A percentile compares a stretch with the other conserved stretches of the same genome.
Evolutionary conservation across 768 basidiomycete species (phyloP).

Genomic region (Cubamyces sp.): DNA sequence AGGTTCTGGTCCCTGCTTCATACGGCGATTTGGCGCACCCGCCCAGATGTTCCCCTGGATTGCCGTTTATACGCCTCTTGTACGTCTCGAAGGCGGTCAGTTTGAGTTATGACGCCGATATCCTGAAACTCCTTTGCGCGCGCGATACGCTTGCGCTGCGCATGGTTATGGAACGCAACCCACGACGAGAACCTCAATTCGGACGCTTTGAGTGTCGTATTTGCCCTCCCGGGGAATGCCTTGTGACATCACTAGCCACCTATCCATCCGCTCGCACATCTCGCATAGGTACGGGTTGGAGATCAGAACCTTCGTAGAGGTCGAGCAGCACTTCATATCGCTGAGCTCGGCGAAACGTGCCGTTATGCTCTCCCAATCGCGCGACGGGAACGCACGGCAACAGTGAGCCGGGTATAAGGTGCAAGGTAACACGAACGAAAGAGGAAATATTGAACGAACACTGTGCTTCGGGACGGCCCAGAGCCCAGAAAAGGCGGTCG

Average conservation of each 20-base stretch:
- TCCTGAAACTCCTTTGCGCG: conserved; percentile 16
- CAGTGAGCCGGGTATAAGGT: conserved; percentile 4
- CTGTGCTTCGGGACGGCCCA: conserved; percentile 1
- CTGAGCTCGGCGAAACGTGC: conserved; percentile 24
- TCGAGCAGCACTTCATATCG: conserved; percentile 23
- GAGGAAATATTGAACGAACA: conserved; percentile 8
- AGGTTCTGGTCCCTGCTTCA: conserved; percentile 12
- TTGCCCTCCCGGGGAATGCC: conserved; percentile 8
- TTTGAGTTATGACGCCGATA: conserved; percentile 16
- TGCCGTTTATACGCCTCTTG: conserved; percentile 11
- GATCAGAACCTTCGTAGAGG: conserved; percentile 21
- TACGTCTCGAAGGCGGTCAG: conserved; percentile 22
- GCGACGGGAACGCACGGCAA: conserved; percentile 19
- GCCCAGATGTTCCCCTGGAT: conserved; percentile 2
- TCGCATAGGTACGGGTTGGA: conserved; percentile 9
- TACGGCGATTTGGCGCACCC: conserved; percentile 9
- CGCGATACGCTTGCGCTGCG: conserved; percentile 5
- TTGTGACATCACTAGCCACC: conserved; percentile 18
- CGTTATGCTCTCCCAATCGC: conserved; percentile 12
- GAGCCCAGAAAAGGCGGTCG: conserved; percentile 1
- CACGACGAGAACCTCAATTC: conserved; percentile 5
- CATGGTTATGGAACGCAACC: conserved; percentile 5
- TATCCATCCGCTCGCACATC: conserved; percentile 6
- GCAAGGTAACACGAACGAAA: conserved; percentile 1
- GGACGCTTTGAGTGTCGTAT: conserved; percentile 4